Conservation (phyloP, 2,329 filamentous ascomycete genomes). For the Colletotrichum sp. region DNA sequence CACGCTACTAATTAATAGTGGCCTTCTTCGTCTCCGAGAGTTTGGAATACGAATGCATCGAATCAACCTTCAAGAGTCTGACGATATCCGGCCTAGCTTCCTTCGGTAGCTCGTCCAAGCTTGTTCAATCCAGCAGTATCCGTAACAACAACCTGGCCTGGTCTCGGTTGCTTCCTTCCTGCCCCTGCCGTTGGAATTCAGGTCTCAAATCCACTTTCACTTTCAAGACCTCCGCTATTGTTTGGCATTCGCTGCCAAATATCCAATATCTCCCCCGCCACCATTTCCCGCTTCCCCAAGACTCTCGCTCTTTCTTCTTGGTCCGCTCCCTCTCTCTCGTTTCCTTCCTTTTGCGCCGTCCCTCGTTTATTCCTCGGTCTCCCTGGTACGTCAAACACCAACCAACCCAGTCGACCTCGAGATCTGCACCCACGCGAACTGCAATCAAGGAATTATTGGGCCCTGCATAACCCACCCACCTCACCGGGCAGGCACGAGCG, state of each 20-base stretch:
- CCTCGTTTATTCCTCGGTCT: background rate
- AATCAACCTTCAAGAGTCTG: background rate
- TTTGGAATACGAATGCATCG: background rate
- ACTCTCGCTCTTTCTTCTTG: background rate
- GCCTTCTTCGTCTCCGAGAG: background rate
- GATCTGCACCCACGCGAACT: conserved; percentile 4
- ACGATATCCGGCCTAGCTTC: background rate
- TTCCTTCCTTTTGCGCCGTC: background rate
- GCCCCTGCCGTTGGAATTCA: conserved; percentile 15
- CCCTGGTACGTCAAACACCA: conserved; percentile 3
- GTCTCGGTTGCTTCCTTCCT: conserved; percentile 7
- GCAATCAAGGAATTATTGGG: background rate
- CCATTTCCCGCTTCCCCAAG: background rate
- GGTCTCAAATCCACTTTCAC: conserved; percentile 3
- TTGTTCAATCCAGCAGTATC: background rate
- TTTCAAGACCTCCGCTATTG: conserved; percentile 11
- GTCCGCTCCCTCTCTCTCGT: background rate
- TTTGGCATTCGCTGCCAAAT: conserved; percentile 19
- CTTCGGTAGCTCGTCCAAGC: background rate
- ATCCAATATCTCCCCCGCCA: conserved; percentile 19
- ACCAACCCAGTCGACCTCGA: background rate
- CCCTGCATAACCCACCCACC: background rate
- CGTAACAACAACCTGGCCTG: conserved; percentile 8
- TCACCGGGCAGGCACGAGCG: background rate
- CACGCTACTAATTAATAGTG: background rate